phyloP scores from a whole-genome alignment of 2,329 filamentous ascomycete genomes.

The Alternaria burnsii region DNA sequence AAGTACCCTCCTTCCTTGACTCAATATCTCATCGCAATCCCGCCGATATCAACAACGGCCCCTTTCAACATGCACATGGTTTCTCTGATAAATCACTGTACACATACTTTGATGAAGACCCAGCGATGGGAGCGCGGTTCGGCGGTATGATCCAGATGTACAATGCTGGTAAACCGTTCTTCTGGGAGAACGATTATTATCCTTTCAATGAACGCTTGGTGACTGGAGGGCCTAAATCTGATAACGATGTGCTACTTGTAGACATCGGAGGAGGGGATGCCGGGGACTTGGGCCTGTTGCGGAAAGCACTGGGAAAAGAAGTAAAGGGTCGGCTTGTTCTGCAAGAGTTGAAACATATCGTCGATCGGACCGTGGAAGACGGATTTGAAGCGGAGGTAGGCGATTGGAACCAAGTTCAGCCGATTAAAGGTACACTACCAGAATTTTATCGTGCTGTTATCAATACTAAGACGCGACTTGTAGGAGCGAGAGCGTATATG shows the following conservation, averaged over 20 bases:
- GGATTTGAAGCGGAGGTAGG: conserved; percentile 10
- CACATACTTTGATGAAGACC: conserved; percentile 15
- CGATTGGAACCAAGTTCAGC: neutral
- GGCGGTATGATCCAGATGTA: conserved; percentile 22
- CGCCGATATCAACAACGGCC: conserved; percentile 13
- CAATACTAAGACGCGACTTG: accelerated
- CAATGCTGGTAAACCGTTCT: conserved; percentile 19
- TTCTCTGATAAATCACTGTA: neutral
- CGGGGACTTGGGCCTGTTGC: neutral
- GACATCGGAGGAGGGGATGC: neutral
- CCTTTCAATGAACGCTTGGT: neutral
- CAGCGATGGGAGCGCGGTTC: conserved; percentile 15
- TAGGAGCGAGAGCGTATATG: neutral
- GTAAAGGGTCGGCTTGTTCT: conserved; percentile 15
- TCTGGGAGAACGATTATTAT: conserved; percentile 16
- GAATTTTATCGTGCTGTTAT: accelerated
- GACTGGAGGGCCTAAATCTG: neutral
- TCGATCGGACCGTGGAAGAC: conserved; percentile 11
- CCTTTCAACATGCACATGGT: conserved; percentile 16
- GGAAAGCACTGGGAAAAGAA: neutral
- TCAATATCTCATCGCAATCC: conserved; percentile 16
- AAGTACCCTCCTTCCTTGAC: conserved; percentile 17
- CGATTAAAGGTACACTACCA: neutral
- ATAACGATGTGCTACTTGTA: neutral
- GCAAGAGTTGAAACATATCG: conserved; percentile 23